Evolutionary conservation across 768 basidiomycete genomes (phyloP).

Genomic region (Gyrodon lividus): DNA sequence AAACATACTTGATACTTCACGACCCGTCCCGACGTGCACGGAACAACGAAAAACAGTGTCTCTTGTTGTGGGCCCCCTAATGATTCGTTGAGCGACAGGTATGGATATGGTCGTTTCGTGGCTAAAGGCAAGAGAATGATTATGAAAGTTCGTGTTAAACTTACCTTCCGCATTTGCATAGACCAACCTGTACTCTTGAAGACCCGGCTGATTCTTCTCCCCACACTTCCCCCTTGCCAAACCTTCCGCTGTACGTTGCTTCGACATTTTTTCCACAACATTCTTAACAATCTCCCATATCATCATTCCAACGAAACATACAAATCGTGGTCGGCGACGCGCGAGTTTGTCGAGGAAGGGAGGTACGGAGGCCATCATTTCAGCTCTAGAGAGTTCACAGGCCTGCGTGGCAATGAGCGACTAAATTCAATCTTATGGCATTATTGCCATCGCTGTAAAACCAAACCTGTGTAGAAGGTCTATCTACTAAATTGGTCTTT

Average conservation of each 20-base stretch:
- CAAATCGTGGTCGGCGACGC: slow-evolving; percentile 55
- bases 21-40: slow-evolving; percentile 75
- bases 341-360: slow-evolving; percentile 58
- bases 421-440: background rate
- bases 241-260: background rate
- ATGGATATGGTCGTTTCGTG: too few species aligned
- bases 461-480: slow-evolving; percentile 63
- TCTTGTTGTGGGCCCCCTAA: slow-evolving; percentile 32
- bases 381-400: slow-evolving; percentile 50
- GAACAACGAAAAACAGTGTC: slow-evolving; percentile 73
- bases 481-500: slow-evolving; percentile 74
- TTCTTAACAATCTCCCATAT: slow-evolving; percentile 51
- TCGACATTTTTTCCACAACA: slow-evolving; percentile 32
- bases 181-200: slow-evolving; percentile 25
- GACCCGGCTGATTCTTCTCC: slow-evolving; percentile 15
- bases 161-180: slow-evolving; percentile 11
- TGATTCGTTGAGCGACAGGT: background rate
- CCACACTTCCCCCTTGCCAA: slow-evolving; percentile 6
- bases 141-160: background rate
- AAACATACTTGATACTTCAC: slow-evolving; percentile 63
- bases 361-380: slow-evolving; percentile 56
- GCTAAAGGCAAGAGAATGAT: background rate
- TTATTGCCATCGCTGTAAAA: background rate
- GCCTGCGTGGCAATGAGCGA: slow-evolving; percentile 36
- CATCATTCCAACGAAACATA: slow-evolving; percentile 77